A percentile compares a stretch with the other conserved stretches of the same genome.
phyloP scores from a whole-genome alignment of 2,329 filamentous ascomycete genomes.

The Atkinsonella hypoxylon region DNA sequence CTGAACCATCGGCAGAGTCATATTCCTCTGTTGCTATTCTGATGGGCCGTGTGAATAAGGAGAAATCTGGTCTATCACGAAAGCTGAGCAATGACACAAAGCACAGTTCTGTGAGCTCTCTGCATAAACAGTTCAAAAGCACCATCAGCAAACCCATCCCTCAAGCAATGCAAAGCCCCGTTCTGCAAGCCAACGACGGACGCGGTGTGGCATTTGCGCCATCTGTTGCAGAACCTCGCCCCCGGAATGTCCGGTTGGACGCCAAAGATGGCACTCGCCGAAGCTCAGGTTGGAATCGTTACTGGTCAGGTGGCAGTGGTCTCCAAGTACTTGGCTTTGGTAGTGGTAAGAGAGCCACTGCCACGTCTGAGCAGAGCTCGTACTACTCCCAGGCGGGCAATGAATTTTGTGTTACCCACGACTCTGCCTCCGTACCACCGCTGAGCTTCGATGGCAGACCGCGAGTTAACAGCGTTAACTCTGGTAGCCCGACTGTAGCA shows the following conservation, averaged over 20 bases:
- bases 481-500: slow-evolving; percentile 58
- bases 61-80: slow-evolving; percentile 33
- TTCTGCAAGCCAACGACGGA: slow-evolving; percentile 26
- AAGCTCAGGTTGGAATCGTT: slow-evolving; percentile 66
- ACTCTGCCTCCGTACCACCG: slow-evolving; percentile 60
- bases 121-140: slow-evolving; percentile 51
- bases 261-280: slow-evolving; percentile 36
- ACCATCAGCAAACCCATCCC: slow-evolving; percentile 50
- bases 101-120: slow-evolving; percentile 37
- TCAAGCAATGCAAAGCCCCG: slow-evolving; percentile 25
- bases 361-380: slow-evolving; percentile 43
- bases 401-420: slow-evolving; percentile 40
- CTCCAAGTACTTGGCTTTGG: slow-evolving; percentile 53
- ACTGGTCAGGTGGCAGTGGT: slow-evolving; percentile 64
- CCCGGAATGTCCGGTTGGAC: slow-evolving; percentile 20
- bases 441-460: slow-evolving; percentile 52
- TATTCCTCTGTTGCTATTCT: slow-evolving; percentile 54
- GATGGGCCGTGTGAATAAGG: slow-evolving; percentile 47
- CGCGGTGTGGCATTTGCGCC: slow-evolving; percentile 29
- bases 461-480: slow-evolving; percentile 52
- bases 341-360: slow-evolving; percentile 34
- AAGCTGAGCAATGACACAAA: slow-evolving; percentile 44
- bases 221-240: slow-evolving; percentile 22
- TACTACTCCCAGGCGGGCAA: slow-evolving; percentile 33
- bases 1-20: slow-evolving; percentile 41